Base-by-base conservation (phyloP, 192 early-diverging fungal genomes). In the Podila clonocystis region DNA sequence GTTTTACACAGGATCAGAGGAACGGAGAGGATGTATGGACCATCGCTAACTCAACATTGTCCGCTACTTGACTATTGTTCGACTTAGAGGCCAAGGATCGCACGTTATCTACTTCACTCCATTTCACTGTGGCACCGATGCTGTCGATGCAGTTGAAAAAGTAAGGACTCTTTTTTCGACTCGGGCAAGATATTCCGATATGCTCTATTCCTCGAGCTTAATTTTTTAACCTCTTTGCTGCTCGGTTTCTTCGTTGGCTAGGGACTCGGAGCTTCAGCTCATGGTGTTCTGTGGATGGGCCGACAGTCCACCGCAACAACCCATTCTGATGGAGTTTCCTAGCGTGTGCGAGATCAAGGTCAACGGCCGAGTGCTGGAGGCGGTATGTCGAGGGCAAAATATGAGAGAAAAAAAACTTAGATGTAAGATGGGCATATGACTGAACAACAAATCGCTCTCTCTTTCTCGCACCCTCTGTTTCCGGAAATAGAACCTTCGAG, bases 301-400 rank as follows among this genome's bases (percentile, higher is more conserved):
- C 13, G 75, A 69, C 26, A 58, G 67, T 33, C 38, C 68, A 34
- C 5, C 77, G 12, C 65, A 36, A 15, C 19, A 58, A 3, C 70
- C 65, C 9, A 62, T 67, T 28, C 31, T 84, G 8, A 77, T 87
- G 66, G 86, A 87, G 66, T 87, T 83, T 76, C 86, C 86, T 13
- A 72, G 62, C 63, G 71, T 82, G 30, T 85, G 86, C 64, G 86
- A 87, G 62, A 73, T 87, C 50, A 82, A 82, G 28, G 80, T 87
- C 29, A 87, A 85, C 70, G 82, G 74, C 9, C 70, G 68, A 17
- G 60, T 78, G 33, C 45, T 87, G 34, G 61, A 72, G 26, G 74
- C 73, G 36, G 84, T 88, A 88, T 70, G 68, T 31, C 50, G 33
- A 71, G 26, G 8, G n/a, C n/a, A 66, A 26, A 45, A 45, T 1